Percentiles rank a stretch among this genome's conserved stretches.
phyloP scores from a whole-genome alignment of 179 eudicot species.

The Pouteria campechiana region DNA sequence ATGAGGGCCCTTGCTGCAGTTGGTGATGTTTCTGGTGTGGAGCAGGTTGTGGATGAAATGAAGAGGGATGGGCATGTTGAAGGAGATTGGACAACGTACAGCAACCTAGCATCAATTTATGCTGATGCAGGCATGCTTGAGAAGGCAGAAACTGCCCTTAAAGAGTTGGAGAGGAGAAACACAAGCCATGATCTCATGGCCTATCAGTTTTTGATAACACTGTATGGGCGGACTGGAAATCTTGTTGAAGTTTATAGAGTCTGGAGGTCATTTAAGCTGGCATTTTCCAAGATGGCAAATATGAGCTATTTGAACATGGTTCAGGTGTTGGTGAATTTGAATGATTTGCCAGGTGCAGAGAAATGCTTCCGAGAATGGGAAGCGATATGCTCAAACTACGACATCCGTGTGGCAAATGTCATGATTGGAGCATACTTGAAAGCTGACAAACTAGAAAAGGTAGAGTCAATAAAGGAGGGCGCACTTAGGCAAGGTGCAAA shows the following conservation, averaged over 20 bases:
- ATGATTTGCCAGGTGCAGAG: constrained; percentile 94
- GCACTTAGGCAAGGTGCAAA: constrained; percentile 47
- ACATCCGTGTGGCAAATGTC: constrained; percentile 67
- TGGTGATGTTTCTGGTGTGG: constrained; percentile 65
- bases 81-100: constrained; percentile 89
- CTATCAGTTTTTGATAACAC: constrained; percentile 66
- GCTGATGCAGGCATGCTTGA: constrained; percentile 44
- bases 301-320: constrained; percentile 73
- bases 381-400: constrained; percentile 45
- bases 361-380: constrained; percentile 83
- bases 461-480: constrained; percentile 36
- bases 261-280: constrained; percentile 83
- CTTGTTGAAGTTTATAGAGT: constrained; percentile 70
- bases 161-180: constrained; percentile 78
- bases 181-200: constrained; percentile 37
- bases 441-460: constrained; percentile 46
- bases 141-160: constrained; percentile 81
- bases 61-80: constrained; percentile 78
- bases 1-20: constrained; percentile 82
- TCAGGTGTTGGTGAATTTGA: constrained; percentile 62
- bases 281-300: constrained; percentile 62
- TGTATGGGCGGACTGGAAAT: constrained; percentile 82
- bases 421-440: constrained; percentile 54
- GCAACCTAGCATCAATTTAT: constrained; percentile 91
- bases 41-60: constrained; percentile 84